These are phyloP conservation scores for Termitomyces sp. DNA, from an alignment of 768 basidiomycete species.

Conservation along the genomic window DNA sequence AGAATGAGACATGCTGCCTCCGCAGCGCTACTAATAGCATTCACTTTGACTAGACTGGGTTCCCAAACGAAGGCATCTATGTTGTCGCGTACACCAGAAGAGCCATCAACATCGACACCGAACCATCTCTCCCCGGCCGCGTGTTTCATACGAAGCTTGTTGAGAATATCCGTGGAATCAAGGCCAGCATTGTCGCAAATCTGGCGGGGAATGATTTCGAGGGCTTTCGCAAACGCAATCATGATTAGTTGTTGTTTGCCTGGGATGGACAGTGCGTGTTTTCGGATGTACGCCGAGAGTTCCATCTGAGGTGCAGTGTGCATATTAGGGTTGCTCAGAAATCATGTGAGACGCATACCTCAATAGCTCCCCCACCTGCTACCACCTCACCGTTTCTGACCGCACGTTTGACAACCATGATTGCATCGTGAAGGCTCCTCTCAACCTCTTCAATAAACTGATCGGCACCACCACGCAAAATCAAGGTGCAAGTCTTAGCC, in stretches of 20 bases:
- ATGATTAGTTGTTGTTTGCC: slow-evolving; percentile 95
- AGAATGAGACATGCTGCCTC: slow-evolving; percentile 96
- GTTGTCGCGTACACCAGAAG: slow-evolving; percentile 88
- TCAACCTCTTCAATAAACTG: slow-evolving; percentile 99
- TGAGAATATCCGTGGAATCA: slow-evolving; percentile 95
- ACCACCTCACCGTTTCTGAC: slow-evolving; percentile 95
- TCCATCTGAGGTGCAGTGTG: slow-evolving; percentile 70
- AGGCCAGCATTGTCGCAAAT: slow-evolving; percentile 98
- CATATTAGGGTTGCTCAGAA: neutral
- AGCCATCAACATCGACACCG: slow-evolving; percentile 91
- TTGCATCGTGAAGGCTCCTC: slow-evolving; percentile 94
- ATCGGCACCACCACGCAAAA: slow-evolving; percentile 94
- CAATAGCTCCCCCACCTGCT: slow-evolving; percentile 95
- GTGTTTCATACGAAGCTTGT: slow-evolving; percentile 96
- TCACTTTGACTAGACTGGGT: slow-evolving; percentile 90
- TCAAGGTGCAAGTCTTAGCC: slow-evolving; percentile 91
- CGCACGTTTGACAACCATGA: slow-evolving; percentile 99
- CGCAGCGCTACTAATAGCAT: slow-evolving; percentile 91
- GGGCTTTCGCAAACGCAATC: slow-evolving; percentile 92
- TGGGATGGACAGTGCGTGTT: slow-evolving; percentile 86
- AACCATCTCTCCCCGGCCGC: slow-evolving; percentile 85
- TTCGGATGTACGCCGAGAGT: slow-evolving; percentile 88
- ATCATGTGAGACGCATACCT: slow-evolving; percentile 44
- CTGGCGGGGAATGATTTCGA: slow-evolving; percentile 96
- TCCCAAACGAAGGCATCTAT: slow-evolving; percentile 99